Conservation (phyloP, 2,329 filamentous ascomycete species). For the Xylariomycetidae sp. region DNA sequence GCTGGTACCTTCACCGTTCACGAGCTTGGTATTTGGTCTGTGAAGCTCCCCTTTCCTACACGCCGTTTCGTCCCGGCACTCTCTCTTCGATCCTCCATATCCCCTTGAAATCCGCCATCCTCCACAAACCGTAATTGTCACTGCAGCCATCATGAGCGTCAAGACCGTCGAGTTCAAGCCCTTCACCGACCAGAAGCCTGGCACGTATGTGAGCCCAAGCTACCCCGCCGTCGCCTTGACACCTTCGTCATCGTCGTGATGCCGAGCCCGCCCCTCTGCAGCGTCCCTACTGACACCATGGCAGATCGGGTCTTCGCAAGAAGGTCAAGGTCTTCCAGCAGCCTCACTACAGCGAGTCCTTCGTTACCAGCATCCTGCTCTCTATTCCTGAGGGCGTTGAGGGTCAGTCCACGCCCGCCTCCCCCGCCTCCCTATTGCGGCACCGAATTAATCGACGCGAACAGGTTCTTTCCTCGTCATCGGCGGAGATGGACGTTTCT, state of each 20-base stretch:
- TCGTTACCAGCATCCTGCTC: slow-evolving; percentile 87
- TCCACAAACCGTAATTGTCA: too few species aligned
- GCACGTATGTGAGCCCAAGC: slow-evolving; percentile 69
- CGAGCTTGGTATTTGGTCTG: too few species aligned
- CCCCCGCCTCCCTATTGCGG: neutral
- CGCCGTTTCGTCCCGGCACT: slow-evolving; percentile 5
- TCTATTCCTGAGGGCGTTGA: slow-evolving; percentile 93
- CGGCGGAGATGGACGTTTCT: slow-evolving; percentile 93
- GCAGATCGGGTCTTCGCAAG: slow-evolving; percentile 93
- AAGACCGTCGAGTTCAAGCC: slow-evolving; percentile 77
- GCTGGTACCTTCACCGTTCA: slow-evolving; percentile 9
- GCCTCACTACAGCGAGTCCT: slow-evolving; percentile 91
- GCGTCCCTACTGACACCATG: slow-evolving; percentile 14
- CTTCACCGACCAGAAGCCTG: slow-evolving; percentile 95
- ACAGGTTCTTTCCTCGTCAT: slow-evolving; percentile 80
- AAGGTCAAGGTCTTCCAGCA: slow-evolving; percentile 98
- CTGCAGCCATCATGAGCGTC: slow-evolving; percentile 51
- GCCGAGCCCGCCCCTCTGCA: neutral
- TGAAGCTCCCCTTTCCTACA: slow-evolving; percentile 8
- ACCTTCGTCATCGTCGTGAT: slow-evolving; percentile 2
- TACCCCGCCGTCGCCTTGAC: slow-evolving; percentile 26
- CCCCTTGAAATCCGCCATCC: slow-evolving; percentile 3
- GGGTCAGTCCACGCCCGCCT: slow-evolving; percentile 38
- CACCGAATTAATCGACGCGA: slow-evolving; percentile 6
- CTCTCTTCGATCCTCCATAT: neutral